phyloP scores from a whole-genome alignment of 2,329 filamentous ascomycete genomes.

The Magnaporthiopsis incrustans region DNA sequence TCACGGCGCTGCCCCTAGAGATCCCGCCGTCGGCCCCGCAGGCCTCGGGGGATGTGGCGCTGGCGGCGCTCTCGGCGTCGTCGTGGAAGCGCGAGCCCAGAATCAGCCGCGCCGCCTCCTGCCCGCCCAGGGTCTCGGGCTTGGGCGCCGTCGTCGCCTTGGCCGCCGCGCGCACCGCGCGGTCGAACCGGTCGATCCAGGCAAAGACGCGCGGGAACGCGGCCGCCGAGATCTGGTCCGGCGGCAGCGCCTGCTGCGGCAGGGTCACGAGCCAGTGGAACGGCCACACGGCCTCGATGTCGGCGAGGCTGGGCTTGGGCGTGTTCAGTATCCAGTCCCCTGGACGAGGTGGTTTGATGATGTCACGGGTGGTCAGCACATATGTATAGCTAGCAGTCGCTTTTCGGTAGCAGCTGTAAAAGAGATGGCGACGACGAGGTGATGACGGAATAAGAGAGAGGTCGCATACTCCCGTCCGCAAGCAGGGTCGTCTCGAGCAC shows the following conservation, averaged over 20 bases:
- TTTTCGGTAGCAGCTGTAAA: neutral
- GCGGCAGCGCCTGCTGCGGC: conserved; percentile 43
- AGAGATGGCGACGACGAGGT: neutral
- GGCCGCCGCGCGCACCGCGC: conserved; percentile 32
- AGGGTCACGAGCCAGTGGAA: conserved; percentile 57
- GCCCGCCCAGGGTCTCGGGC: conserved; percentile 39
- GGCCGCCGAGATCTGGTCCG: conserved; percentile 39
- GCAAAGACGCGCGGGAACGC: conserved; percentile 53
- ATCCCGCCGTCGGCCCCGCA: conserved; percentile 37
- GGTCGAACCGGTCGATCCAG: conserved; percentile 56
- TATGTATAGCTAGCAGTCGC: neutral
- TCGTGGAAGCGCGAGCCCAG: conserved; percentile 34
- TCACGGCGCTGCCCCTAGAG: conserved; percentile 43
- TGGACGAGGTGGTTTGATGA: neutral
- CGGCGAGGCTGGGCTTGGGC: conserved; percentile 45
- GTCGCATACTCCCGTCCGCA: conserved; percentile 45
- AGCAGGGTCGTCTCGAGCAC: conserved; percentile 56
- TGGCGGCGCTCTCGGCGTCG: conserved; percentile 34
- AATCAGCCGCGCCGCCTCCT: conserved; percentile 43
- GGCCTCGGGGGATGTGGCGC: conserved; percentile 34
- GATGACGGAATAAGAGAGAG: neutral
- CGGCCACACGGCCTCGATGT: conserved; percentile 62
- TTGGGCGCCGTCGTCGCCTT: conserved; percentile 24
- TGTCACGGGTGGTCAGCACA: neutral
- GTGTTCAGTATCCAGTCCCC: conserved; percentile 50